phyloP scores from a whole-genome alignment of 139 green algal genomes.

The Chlamydomonas incerta region DNA sequence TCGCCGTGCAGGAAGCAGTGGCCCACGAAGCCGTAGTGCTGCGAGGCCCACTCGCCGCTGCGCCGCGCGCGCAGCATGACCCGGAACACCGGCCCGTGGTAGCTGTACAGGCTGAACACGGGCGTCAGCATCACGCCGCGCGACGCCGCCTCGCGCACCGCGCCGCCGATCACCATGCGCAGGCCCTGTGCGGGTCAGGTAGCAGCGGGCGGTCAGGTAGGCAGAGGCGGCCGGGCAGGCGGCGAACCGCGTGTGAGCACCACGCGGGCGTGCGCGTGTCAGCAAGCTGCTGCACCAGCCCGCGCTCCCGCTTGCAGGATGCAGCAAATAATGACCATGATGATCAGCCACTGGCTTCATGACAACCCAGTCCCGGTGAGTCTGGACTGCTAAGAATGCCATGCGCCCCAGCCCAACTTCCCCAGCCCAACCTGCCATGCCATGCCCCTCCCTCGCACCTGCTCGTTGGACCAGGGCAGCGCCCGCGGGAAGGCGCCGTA shows the following conservation, averaged over 20 bases:
- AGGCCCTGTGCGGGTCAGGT: constrained; percentile 48
- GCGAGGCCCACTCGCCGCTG: constrained; percentile 32
- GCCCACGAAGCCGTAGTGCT: constrained; percentile 49
- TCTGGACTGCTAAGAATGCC: no score
- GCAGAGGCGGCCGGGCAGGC: no score
- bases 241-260: neutral
- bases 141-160: constrained; percentile 58
- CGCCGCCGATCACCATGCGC: constrained; percentile 66
- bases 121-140: constrained; percentile 54
- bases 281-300: no score
- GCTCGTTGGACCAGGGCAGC: constrained; percentile 63
- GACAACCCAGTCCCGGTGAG: no score
- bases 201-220: no score
- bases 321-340: no score
- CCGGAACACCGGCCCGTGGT: constrained; percentile 62
- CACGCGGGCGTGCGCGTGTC: no score
- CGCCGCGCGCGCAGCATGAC: constrained; percentile 55
- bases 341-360: no score
- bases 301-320: no score
- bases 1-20: constrained; percentile 54
- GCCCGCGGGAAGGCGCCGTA: constrained; percentile 64
- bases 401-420: no score
- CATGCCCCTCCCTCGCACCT: constrained; percentile 23
- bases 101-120: constrained; percentile 69
- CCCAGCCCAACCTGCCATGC: no score